phyloP scores from a whole-genome alignment of 2,329 filamentous ascomycete genomes.

The Leptographium galeiforme region DNA sequence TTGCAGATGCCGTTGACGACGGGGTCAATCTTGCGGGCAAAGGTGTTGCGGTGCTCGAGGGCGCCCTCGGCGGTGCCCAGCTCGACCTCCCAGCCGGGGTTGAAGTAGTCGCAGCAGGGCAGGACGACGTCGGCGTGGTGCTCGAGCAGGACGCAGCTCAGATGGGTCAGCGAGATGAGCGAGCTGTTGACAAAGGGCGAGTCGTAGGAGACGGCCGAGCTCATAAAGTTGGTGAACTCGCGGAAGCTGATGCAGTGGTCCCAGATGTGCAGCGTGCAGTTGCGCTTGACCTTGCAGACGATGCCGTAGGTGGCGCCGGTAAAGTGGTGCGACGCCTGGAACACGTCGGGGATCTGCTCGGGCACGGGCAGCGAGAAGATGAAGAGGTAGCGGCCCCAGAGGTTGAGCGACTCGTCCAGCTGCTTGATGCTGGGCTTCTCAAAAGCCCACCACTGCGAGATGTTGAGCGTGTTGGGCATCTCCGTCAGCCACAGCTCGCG shows the following conservation, averaged over 20 bases:
- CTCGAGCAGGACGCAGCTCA: conserved; percentile 12
- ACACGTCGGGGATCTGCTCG: conserved; percentile 38
- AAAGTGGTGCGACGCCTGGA: conserved; percentile 44
- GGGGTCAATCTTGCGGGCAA: conserved; percentile 45
- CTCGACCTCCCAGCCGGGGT: conserved; percentile 44
- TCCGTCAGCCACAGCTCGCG: conserved; percentile 31
- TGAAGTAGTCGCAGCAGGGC: conserved; percentile 40
- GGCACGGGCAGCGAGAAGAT: conserved; percentile 45
- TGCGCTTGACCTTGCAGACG: conserved; percentile 40
- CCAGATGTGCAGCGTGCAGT: conserved; percentile 42
- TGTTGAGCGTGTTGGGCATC: conserved; percentile 16
- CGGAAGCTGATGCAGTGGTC: conserved; percentile 44
- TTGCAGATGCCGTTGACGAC: conserved; percentile 53
- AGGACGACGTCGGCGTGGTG: conserved; percentile 40
- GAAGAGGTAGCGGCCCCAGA: conserved; percentile 30
- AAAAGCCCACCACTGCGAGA: conserved; percentile 16
- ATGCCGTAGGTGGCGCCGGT: conserved; percentile 41
- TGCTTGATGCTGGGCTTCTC: conserved; percentile 20
- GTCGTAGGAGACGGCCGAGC: conserved; percentile 9
- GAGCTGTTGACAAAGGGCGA: conserved; percentile 12
- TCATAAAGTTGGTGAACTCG: conserved; percentile 30
- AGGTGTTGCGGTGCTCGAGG: conserved; percentile 37
- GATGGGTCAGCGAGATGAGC: conserved; percentile 12
- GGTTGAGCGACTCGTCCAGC: conserved; percentile 17
- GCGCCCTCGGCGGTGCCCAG: conserved; percentile 39